Evolutionary conservation across 1,284 basidiomycete genomes (phyloP), one percentile per base, ranked within the genome.

Genomic region (Cryptococcus sp.): DNA sequence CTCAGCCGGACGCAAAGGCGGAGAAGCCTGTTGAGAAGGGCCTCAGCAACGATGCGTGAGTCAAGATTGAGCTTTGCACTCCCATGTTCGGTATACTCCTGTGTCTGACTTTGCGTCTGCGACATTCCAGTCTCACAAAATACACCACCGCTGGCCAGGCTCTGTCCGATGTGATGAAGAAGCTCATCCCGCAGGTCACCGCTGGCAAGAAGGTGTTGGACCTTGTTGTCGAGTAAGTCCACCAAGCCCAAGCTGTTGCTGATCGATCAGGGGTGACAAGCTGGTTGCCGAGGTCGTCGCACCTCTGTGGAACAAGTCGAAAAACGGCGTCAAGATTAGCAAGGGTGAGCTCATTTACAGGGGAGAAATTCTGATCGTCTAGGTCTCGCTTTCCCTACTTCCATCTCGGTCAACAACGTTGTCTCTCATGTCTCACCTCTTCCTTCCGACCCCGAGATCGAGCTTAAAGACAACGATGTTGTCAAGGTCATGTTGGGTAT

Each of bases 401-500:
- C 84, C 68, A 82, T 98, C 68, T 95, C 93, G 41, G 86, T 98
- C 70, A 97, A 98, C 86, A 81, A 83, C 62, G 77, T 81, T 58
- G 79, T 85, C 54, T 81, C 82, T 69, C 82, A 84, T 78, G 83
- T 81, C 72, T 81, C 82, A 19, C 83, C 83, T 25, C 73, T 84
- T n/a, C 78, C 80, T 16, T 80, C 81, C 20, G 82, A 84, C 74
- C 77, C 80, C 58, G 79, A 78, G 64, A 88, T 93, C 77, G 88
- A 89, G 57, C 84, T 99, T 66, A 87, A 87, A 57, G 89, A 92
- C 68, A 87, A 87, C 65, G 95, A 99, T 75, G 87, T 98, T 55
- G 95, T 98, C 71, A 98, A 98, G 81, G 81, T 99, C 64, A 91
- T 95, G 79, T 82, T 97, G 63, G 95, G 95, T 58, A 91, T 94